phyloP scores from a whole-genome alignment of 1,284 basidiomycete species.

The Psilocybe mexicana region DNA sequence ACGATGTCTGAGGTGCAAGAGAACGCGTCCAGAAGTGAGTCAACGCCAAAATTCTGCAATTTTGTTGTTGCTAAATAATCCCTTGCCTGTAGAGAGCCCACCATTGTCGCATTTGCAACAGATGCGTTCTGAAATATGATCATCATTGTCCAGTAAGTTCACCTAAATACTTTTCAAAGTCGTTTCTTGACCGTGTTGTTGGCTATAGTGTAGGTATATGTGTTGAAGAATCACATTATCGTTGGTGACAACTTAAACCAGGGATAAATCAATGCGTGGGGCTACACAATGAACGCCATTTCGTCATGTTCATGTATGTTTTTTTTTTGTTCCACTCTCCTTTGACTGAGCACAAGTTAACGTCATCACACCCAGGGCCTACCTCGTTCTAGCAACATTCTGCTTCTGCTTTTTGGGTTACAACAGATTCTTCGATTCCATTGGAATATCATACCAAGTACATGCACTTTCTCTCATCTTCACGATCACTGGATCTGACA shows the following conservation, averaged over 20 bases:
- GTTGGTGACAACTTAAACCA: constrained; percentile 28
- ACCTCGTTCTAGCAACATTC: constrained; percentile 64
- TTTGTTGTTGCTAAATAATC: neutral
- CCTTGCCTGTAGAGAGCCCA: constrained; percentile 72
- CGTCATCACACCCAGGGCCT: constrained; percentile 52
- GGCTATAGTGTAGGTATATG: constrained; percentile 43
- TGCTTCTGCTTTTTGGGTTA: constrained; percentile 64
- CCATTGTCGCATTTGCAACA: constrained; percentile 93
- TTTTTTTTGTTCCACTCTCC: neutral
- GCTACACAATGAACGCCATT: constrained; percentile 93
- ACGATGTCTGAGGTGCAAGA: constrained; percentile 69
- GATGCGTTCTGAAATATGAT: constrained; percentile 92
- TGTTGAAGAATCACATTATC: neutral
- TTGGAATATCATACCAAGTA: constrained; percentile 54
- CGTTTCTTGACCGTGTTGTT: constrained; percentile 15
- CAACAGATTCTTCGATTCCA: constrained; percentile 51
- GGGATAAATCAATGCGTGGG: constrained; percentile 99
- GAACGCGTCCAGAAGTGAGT: constrained; percentile 82
- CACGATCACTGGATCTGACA: constrained; percentile 2
- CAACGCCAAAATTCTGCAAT: neutral
- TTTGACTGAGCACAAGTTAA: neutral
- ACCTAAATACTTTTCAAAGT: constrained; percentile 4
- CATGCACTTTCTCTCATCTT: constrained; percentile 17
- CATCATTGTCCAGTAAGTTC: constrained; percentile 87
- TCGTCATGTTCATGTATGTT: constrained; percentile 89